Base-by-base conservation (phyloP, 2,329 filamentous ascomycete species). In the Cercospora zeae-maydis region DNA sequence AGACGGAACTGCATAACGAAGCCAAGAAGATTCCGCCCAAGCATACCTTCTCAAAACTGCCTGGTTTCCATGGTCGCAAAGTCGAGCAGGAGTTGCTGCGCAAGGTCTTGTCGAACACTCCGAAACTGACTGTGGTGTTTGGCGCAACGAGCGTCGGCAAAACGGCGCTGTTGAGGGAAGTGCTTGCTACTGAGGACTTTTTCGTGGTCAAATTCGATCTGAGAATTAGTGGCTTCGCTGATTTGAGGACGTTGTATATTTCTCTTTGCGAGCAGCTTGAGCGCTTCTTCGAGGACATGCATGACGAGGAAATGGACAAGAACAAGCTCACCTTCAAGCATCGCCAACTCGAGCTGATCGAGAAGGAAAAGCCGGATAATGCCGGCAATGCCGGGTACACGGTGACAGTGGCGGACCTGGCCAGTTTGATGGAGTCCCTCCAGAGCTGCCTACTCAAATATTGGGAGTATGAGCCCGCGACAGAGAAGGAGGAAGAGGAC, bases 161-260 rank as follows among this genome's bases (percentile, higher is more conserved):
- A 51, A 67, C 65, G 13, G 65, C 65, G 10, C 47, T 67, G 31
- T 56, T 67, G 54, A 27, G 65, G 16, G 63, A 67, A 55, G 63
- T 67, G 2, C 59, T 67, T 1, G 65, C 65, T 7, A 66, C 65
- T 2, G 65, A 67, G 9, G 65, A 67, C 27, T 67, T 66, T 56
- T 67, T 59, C 30, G 65, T 67, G 3, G 61, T 67, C 30, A 67
- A 67, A 33, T 67, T 67, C 24, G 65, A 67, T 49, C 56, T 67
- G 2, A 61, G 65, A 5, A 67, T 67, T 3, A 63, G 61, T 24
- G 65, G 65, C 0, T 67, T 67, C 36, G 65, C 65, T n/a, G 61
- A 67, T 57, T 19, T 67, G 30, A 59, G 61, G 21, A 66, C 58
- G 1, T n/a, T 67, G 14, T 67, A 67, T 31, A 52, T 65, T 13